Conservation (phyloP, 768 basidiomycete genomes). For the Erythrobasidium yunnanense region DNA sequence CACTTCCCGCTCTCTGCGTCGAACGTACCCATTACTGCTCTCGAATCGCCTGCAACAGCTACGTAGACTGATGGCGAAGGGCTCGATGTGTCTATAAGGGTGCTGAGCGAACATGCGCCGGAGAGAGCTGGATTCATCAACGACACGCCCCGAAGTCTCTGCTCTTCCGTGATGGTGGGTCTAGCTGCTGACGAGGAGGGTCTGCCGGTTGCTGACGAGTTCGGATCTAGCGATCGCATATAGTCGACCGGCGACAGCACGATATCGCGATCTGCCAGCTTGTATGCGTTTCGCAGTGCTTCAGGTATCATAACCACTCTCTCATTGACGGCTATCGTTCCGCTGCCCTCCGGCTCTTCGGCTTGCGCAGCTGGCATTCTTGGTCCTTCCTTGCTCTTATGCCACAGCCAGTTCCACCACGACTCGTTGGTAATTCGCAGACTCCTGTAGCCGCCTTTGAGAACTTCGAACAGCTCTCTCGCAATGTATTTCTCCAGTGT, state of each 20-base stretch:
- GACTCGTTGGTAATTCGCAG: background rate
- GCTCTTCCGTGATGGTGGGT: conserved; percentile 1
- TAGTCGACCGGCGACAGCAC: conserved; percentile 64
- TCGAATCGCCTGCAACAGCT: conserved; percentile 82
- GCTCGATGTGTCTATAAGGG: conserved; percentile 61
- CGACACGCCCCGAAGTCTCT: conserved; percentile 46
- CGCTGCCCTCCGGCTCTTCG: background rate
- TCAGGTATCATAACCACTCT: conserved; percentile 45
- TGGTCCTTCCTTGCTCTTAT: background rate
- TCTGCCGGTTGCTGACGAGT: conserved; percentile 50
- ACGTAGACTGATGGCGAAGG: conserved; percentile 53
- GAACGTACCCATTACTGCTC: conserved; percentile 91
- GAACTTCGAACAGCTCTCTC: conserved; percentile 51
- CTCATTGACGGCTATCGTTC: background rate
- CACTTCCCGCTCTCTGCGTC: conserved; percentile 57
- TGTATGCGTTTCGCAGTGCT: conserved; percentile 67
- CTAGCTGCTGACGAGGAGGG: conserved; percentile 51
- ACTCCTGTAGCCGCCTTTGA: conserved; percentile 23
- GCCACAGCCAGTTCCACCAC: conserved; percentile 24
- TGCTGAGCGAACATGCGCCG: conserved; percentile 85
- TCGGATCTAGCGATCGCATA: conserved; percentile 48
- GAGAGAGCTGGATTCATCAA: conserved; percentile 71
- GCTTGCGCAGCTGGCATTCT: background rate
- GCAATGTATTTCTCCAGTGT: conserved; percentile 74
- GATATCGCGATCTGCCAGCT: conserved; percentile 73